Evolutionary conservation across 2,329 filamentous ascomycete genomes (phyloP), one percentile per base, ranked within the genome.

Genomic region (Botrytis tulipae): DNA sequence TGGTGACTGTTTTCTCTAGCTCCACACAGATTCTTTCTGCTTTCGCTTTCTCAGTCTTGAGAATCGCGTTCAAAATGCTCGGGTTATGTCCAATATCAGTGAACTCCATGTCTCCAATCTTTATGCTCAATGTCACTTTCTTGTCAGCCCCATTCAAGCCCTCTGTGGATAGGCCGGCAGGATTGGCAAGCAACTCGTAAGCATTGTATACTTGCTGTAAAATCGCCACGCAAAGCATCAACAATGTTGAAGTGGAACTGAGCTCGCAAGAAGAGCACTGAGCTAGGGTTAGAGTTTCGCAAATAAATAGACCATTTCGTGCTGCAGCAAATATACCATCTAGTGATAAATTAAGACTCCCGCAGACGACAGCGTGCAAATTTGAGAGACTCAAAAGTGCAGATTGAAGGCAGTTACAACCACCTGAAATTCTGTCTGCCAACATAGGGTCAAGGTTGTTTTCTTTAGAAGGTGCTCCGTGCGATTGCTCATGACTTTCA

Each of bases 171-270:
- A 62, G 32, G 22, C 25, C 35, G 32, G 9, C 7, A 40, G 60
- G 22, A 16, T 40, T n/a, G 32, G 60, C 60, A 37, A 62, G 60
- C 40, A 62, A n/a, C 35, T 62, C 60, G 60, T 62, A 62, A 40
- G 60, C 60, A 62, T 62, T 62, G 10, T 62, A 42, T 40, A 62
- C 60, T 40, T 62, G 60, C 60, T 62, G 35, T 16, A 62, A 18
- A 62, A 62, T 62, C 3, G 60, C 60, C 60, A 62, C 35, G 60
- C 60, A 62, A 37, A 62, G 60, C 60, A 62, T 62, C 25, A 62
- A 40, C 32, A 62, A 40, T 40, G 60, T 62, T 40, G 60, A 40
- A 20, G 14, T 40, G 35, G 60, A 62, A 37, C 60, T 62, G 32
- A 37, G 25, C 25, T 62, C 35, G 37, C 60, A 62, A 14, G 60